These are phyloP conservation scores for Monilinia polystroma DNA, from an alignment of 2,329 filamentous ascomycete genomes.

Conservation along the genomic window DNA sequence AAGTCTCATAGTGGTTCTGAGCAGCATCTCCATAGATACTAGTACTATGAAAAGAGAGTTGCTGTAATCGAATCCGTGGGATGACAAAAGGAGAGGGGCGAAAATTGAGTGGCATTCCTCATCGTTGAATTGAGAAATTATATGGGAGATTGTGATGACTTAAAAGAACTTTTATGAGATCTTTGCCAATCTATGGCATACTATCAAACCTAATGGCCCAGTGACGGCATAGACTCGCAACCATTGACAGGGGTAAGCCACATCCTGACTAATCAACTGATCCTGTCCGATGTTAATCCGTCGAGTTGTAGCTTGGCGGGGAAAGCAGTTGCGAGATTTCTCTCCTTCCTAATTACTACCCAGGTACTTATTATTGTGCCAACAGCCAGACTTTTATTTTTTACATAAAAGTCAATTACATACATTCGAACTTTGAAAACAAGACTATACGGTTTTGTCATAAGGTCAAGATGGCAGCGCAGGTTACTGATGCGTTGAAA, in stretches of 20 bases:
- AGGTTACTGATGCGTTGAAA: constrained; percentile 79
- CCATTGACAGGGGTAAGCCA: not conserved
- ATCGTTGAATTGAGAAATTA: constrained; percentile 17
- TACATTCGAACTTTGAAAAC: not conserved
- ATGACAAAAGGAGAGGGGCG: constrained; percentile 27
- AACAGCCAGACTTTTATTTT: not conserved
- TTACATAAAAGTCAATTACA: constrained; percentile 11
- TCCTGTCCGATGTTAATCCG: not conserved
- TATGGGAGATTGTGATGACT: not conserved
- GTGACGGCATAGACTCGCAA: constrained; percentile 13
- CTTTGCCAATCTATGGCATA: not conserved
- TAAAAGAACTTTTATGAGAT: constrained; percentile 7
- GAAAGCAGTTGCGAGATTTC: constrained; percentile 15
- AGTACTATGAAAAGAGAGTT: constrained; percentile 51
- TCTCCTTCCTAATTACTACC: not conserved
- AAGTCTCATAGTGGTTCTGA: constrained; percentile 75
- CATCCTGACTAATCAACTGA: not conserved
- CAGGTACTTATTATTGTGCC: not conserved
- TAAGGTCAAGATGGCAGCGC: constrained; percentile 35
- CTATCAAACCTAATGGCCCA: not conserved
- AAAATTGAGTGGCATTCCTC: constrained; percentile 57
- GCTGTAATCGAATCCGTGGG: constrained; percentile 26
- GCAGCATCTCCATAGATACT: constrained; percentile 38
- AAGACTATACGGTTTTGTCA: not conserved
- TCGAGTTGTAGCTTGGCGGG: not conserved